Conservation (phyloP, 768 basidiomycete species). For the Auriscalpium microsporum region DNA sequence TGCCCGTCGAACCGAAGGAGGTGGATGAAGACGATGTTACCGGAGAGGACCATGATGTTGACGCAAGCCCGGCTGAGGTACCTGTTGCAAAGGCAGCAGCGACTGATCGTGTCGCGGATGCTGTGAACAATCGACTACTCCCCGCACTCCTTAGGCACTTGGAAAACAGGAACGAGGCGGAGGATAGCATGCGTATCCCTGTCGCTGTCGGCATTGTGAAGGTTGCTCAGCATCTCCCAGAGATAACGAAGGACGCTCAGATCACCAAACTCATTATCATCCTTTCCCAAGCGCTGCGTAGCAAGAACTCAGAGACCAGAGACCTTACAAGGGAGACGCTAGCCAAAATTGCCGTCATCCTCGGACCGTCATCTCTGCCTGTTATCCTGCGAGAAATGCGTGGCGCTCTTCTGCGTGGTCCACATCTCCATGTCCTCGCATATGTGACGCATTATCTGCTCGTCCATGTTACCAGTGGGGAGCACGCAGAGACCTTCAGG, state of each 20-base stretch:
- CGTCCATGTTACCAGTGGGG: constrained; percentile 64
- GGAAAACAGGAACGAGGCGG: constrained; percentile 72
- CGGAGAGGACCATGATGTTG: constrained; percentile 18
- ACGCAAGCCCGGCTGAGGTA: constrained; percentile 14
- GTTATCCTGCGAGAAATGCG: constrained; percentile 72
- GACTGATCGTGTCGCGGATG: constrained; percentile 49
- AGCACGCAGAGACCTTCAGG: constrained; percentile 44
- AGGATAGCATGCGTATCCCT: constrained; percentile 83
- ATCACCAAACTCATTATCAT: constrained; percentile 72
- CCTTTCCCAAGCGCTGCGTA: constrained; percentile 85
- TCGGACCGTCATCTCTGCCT: constrained; percentile 71
- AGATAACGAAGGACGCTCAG: constrained; percentile 51
- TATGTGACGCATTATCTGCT: constrained; percentile 76
- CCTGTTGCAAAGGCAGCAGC: constrained; percentile 10
- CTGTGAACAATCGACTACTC: constrained; percentile 66
- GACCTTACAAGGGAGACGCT: constrained; percentile 80
- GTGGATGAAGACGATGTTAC: constrained; percentile 20
- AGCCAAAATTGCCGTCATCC: constrained; percentile 62
- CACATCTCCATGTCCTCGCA: constrained; percentile 89
- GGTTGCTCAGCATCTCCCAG: constrained; percentile 75
- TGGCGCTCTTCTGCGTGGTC: constrained; percentile 80
- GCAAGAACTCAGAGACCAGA: constrained; percentile 86
- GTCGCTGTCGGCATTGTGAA: constrained; percentile 81
- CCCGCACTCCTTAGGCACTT: constrained; percentile 74
- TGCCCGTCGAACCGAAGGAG: constrained; percentile 24